Base-by-base conservation (phyloP, 768 basidiomycete species). In the Rubroboletus satanas region DNA sequence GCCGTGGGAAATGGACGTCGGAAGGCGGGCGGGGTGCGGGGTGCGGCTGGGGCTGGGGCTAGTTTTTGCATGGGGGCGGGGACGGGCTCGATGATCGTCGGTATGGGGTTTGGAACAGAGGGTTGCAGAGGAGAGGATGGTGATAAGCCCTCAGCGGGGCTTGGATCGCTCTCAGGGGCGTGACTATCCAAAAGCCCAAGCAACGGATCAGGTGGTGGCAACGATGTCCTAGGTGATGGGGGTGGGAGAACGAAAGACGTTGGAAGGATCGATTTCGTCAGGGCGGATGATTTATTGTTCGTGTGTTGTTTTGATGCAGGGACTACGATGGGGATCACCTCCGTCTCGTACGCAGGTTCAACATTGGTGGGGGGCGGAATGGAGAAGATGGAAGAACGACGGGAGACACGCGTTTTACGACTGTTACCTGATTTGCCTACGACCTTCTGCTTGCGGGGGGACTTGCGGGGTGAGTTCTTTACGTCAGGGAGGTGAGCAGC, bases 201-300 rank as follows among this genome's bases (percentile, higher is more conserved):
- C 42, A 75, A 71, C 3, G 76, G 71, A 18, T 79, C 75, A 36
- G 77, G 49, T 29, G 68, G 74, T 0, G 79, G 77, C 28, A 89
- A 67, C 2, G 84, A 81, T 1, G 88, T 79, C 21, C 79, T 77
- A 14, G 88, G 89, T 8, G 88, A 88, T 2, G 85, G 88, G 2
- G 88, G 88, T 14, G 90, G 90, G 4, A 92, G 79, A 1, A 88
- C 83, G 57, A 92, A 92, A 14, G 86, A 80, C 10, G 81, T 84
- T 4, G 87, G 80, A 23, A 89, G 76, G 32, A 87, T 74, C 2
- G 83, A 79, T 45, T 76, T 68, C 31, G 76, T 62, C 26, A 77
- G 56, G 9, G 62, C 63, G 28, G 51, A 29, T 23, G 54, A 45
- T 46, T 65, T 67, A 56, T 58, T 45, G 23, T 55, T 59, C 11